Evolutionary conservation across 2,329 filamentous ascomycete species (phyloP).

Genomic region (Pseudocercospora eumusae): DNA sequence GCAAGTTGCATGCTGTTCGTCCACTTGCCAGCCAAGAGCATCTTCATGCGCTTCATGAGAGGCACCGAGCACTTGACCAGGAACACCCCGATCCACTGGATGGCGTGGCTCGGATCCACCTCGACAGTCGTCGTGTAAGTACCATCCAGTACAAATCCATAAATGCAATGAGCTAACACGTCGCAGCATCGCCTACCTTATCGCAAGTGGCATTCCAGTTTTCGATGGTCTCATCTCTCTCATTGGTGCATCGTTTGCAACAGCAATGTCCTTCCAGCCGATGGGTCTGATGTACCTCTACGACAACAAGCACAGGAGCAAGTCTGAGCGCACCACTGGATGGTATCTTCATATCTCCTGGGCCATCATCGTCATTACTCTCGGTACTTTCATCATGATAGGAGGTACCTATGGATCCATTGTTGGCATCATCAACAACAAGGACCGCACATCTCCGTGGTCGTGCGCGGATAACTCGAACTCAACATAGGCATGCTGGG

Average conservation of each 20-base stretch:
- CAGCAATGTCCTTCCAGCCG: constrained; percentile 35
- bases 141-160: background rate
- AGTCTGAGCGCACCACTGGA: constrained; percentile 14
- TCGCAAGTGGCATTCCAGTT: constrained; percentile 32
- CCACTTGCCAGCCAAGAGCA: constrained; percentile 34
- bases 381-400: constrained; percentile 47
- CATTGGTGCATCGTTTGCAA: constrained; percentile 32
- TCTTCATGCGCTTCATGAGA: constrained; percentile 35
- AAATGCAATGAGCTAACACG: background rate
- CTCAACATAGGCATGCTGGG: constrained; percentile 24
- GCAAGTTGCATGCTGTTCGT: constrained; percentile 37
- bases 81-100: constrained; percentile 32
- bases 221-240: constrained; percentile 33
- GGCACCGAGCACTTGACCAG: constrained; percentile 31
- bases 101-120: constrained; percentile 30
- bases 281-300: constrained; percentile 49
- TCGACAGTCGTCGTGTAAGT: constrained; percentile 22
- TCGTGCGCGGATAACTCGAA: constrained; percentile 36
- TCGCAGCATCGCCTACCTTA: constrained; percentile 27
- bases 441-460: constrained; percentile 27
- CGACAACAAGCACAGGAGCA: constrained; percentile 42
- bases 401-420: constrained; percentile 50
- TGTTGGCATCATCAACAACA: constrained; percentile 42
- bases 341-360: constrained; percentile 22
- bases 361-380: constrained; percentile 39